These are phyloP conservation scores for Aschersonia sp. DNA, from an alignment of 2,329 filamentous ascomycete genomes.

Conservation along the genomic window DNA sequence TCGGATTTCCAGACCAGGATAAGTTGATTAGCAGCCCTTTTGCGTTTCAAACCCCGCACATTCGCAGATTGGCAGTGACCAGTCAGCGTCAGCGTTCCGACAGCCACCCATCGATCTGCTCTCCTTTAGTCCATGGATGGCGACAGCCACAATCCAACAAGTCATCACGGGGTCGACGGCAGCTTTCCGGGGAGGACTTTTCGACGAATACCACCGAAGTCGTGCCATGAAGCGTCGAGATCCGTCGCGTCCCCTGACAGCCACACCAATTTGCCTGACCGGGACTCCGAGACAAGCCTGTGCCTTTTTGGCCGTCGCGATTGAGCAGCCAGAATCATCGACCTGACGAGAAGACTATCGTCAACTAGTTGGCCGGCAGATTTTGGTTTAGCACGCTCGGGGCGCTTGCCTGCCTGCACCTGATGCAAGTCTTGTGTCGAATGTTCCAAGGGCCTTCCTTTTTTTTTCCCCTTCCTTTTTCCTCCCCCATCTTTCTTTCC, in stretches of 20 bases:
- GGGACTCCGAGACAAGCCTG: no score
- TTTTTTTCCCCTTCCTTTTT: no score
- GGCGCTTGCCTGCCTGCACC: neutral
- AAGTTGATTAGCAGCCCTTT: neutral
- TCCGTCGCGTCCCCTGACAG: constrained; percentile 1
- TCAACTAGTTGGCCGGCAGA: neutral
- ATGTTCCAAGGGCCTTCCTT: neutral
- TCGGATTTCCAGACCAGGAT: no score
- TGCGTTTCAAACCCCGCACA: neutral
- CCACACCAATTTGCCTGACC: neutral
- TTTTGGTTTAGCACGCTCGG: neutral
- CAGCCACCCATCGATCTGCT: constrained; percentile 1
- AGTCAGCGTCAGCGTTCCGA: neutral
- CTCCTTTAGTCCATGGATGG: neutral
- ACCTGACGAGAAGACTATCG: neutral
- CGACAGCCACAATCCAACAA: constrained; percentile 2
- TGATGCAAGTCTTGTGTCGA: neutral
- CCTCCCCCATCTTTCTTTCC: no score
- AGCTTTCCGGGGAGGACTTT: constrained; percentile 9
- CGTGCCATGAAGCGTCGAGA: constrained; percentile 12
- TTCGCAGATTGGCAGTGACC: neutral
- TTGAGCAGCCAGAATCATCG: neutral
- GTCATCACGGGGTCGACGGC: constrained; percentile 1
- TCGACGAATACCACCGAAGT: constrained; percentile 19
- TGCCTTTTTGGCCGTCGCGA: no score